Evolutionary conservation across 306 rosid genomes (phyloP), one percentile per base, ranked within the genome.

Genomic region (Castanea mollissima): DNA sequence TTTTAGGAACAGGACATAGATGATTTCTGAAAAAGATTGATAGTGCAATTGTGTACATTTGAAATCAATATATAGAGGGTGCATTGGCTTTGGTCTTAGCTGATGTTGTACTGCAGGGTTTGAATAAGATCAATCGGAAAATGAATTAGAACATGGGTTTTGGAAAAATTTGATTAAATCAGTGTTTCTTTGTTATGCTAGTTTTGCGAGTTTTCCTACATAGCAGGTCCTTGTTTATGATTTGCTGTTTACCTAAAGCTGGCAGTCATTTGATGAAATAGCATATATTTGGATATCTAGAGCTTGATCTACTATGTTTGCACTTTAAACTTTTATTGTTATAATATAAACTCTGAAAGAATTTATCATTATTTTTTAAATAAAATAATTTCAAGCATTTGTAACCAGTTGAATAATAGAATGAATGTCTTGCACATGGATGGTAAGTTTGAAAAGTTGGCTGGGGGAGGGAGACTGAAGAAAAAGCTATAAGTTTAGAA

Each of bases 1-100:
- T 21, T 75, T 64, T 74, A 12, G 21, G 76, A 78, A 76, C 29
- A 57, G 44, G 25, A 64, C 73, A 41, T 57, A 76, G 73, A 65
- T 56, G n/a, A 25, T 54, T 74, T 55, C 27, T 27, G 74, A 62
- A 29, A 44, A 79, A 69, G 59, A 25, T 74, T 72, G 63, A 63
- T 80, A 46, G 35, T 73, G 74, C 52, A 51, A 55, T 27, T 58
- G 12, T 80, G 75, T 59, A 15, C 69, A 14, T 27, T 29, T 63
- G 67, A 27, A 49, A 13, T 29, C 32, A 63, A 27, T 27, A 29
- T 14, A 14, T 15, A 63, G 41, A 63, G 10, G 69, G 44, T 63
- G 69, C n/a, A 6, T 27, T 63, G 38, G 69, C 38, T 63, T 63
- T 27, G 41, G 41, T 27, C 19, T 63, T 63, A 25, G 71, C 2